These are phyloP conservation scores for Diaporthe sp. DNA, from an alignment of 2,329 filamentous ascomycete species.

Conservation along the genomic window DNA sequence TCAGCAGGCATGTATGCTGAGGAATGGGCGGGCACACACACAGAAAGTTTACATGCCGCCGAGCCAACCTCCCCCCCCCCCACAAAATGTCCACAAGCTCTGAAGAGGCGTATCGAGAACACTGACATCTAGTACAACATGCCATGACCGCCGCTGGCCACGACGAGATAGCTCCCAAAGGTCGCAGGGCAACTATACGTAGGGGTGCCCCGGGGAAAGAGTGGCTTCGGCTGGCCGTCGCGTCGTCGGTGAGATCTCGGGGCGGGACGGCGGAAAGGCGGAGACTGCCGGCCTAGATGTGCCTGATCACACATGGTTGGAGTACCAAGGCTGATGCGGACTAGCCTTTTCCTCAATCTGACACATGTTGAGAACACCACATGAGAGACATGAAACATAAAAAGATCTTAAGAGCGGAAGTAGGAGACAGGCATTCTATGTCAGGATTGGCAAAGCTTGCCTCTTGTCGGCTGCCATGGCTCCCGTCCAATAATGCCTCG, in stretches of 20 bases:
- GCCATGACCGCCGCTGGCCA: neutral
- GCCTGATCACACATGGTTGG: neutral
- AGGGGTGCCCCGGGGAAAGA: neutral
- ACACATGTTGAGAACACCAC: neutral
- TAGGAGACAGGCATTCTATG: neutral
- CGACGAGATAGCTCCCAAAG: neutral
- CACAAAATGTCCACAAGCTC: neutral
- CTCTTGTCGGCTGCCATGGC: neutral
- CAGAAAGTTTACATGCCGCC: conserved; percentile 8
- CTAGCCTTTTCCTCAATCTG: conserved; percentile 4
- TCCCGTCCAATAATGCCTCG: neutral
- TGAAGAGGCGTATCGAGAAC: neutral
- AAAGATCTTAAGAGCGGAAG: neutral
- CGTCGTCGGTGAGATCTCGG: neutral
- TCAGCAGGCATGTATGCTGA: neutral
- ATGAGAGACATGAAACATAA: conserved; percentile 5
- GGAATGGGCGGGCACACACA: neutral
- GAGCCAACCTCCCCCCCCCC: neutral
- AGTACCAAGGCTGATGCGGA: neutral
- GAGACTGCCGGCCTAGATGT: neutral
- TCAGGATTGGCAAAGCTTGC: neutral
- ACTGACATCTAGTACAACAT: neutral
- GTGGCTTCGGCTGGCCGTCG: neutral
- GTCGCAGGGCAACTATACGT: neutral
- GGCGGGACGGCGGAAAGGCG: conserved; percentile 3